Conservation (phyloP, 129 eudicot genomes). For the Lactuca sativa region DNA sequence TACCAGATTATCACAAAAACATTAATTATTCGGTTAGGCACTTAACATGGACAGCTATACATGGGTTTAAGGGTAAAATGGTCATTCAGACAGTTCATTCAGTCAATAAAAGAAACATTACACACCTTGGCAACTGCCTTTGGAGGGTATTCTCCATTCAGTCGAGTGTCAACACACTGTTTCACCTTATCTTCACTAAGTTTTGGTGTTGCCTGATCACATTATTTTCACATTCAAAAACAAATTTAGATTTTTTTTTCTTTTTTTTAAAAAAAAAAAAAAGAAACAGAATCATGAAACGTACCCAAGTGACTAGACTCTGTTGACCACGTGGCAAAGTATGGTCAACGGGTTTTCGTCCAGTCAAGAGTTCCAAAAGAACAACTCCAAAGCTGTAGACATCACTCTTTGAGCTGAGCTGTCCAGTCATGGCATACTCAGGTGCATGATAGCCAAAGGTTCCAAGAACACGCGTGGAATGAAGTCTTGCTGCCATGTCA, state of each 20-base stretch:
- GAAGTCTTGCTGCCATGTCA: slow-evolving; percentile 97
- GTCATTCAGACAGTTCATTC: neutral
- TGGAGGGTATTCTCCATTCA: slow-evolving; percentile 77
- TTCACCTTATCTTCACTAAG: slow-evolving; percentile 94
- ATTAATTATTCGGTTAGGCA: no score
- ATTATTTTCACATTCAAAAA: neutral
- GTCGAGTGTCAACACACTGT: slow-evolving; percentile 86
- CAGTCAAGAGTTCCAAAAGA: slow-evolving; percentile 80
- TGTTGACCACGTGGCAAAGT: slow-evolving; percentile 97
- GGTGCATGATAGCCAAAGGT: slow-evolving; percentile 99
- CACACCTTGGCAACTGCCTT: slow-evolving; percentile 94
- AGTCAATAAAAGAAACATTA: neutral
- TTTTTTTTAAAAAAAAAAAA: neutral
- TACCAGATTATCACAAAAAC: neutral
- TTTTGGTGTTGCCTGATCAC: slow-evolving; percentile 84
- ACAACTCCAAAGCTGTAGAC: slow-evolving; percentile 92
- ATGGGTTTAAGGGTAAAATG: neutral
- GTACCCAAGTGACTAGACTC: slow-evolving; percentile 92
- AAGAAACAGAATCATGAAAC: neutral
- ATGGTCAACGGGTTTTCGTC: slow-evolving; percentile 96
- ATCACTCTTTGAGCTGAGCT: slow-evolving; percentile 84
- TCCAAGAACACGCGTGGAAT: slow-evolving; percentile 98
- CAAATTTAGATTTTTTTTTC: neutral
- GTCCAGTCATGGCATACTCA: slow-evolving; percentile 97
- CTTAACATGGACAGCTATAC: no score